Conservation (phyloP, 2,329 filamentous ascomycete species). For the Hymenoscyphus occultus region DNA sequence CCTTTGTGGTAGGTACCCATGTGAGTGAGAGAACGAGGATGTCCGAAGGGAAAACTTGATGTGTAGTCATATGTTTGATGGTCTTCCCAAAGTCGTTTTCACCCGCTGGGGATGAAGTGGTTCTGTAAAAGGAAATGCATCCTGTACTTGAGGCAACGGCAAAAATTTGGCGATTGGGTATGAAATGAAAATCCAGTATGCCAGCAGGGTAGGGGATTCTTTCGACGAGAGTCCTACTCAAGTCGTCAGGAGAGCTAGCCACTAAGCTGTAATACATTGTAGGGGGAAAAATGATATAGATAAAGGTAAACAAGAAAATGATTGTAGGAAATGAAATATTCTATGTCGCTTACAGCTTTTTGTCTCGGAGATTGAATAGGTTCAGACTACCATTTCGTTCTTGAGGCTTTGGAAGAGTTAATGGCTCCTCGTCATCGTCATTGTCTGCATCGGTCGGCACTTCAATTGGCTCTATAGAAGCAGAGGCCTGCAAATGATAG, state of each 20-base stretch:
- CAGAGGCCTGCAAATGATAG: conserved; percentile 66
- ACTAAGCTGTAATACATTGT: background rate
- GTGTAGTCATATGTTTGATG: conserved; percentile 41
- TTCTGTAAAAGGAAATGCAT: conserved; percentile 60
- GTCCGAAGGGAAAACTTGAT: conserved; percentile 46
- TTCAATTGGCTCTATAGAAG: conserved; percentile 49
- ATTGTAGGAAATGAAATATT: conserved; percentile 10
- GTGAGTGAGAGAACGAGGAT: conserved; percentile 25
- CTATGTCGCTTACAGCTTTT: conserved; percentile 51
- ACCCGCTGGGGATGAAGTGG: conserved; percentile 34
- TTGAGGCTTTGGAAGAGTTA: conserved; percentile 46
- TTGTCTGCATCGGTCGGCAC: conserved; percentile 35
- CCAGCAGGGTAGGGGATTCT: conserved; percentile 65
- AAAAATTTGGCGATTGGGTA: conserved; percentile 54
- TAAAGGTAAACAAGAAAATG: background rate
- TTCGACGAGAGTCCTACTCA: conserved; percentile 52
- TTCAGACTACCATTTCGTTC: conserved; percentile 71
- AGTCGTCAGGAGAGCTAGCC: conserved; percentile 12
- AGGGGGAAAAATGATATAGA: conserved; percentile 14
- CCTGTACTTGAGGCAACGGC: conserved; percentile 78
- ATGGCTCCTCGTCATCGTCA: conserved; percentile 43
- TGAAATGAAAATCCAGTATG: conserved; percentile 83
- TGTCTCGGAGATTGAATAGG: conserved; percentile 55
- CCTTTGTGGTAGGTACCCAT: conserved; percentile 12
- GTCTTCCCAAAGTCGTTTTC: background rate